Conservation (phyloP, 2,329 filamentous ascomycete genomes). For the Neopestalotiopsis clavispora region DNA sequence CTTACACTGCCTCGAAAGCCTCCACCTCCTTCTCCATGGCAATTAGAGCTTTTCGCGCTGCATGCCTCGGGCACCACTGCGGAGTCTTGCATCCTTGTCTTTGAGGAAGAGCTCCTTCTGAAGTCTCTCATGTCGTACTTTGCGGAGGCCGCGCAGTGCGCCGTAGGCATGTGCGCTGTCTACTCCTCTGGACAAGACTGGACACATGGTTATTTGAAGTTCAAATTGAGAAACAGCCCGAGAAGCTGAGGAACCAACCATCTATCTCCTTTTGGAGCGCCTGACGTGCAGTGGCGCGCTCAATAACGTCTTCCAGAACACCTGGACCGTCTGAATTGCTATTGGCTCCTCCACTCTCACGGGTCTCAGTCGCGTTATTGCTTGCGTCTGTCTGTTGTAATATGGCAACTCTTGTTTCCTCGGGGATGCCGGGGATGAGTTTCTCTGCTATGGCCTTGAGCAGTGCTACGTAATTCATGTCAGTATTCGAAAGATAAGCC, state of each 20-base stretch:
- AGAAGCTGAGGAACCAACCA: slow-evolving; percentile 43
- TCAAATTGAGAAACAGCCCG: too few relatives aligned
- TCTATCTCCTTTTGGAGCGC: slow-evolving; percentile 65
- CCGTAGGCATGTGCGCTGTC: slow-evolving; percentile 61
- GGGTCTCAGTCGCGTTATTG: slow-evolving; percentile 34
- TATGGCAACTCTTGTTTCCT: slow-evolving; percentile 68
- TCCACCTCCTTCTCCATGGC: slow-evolving; percentile 70
- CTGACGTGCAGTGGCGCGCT: slow-evolving; percentile 60
- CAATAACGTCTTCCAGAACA: slow-evolving; percentile 72
- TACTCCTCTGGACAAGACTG: slow-evolving; percentile 64
- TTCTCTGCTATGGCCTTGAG: slow-evolving; percentile 78
- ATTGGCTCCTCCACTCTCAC: slow-evolving; percentile 17
- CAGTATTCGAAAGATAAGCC: too few relatives aligned
- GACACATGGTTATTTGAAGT: not conserved
- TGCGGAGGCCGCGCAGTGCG: slow-evolving; percentile 64
- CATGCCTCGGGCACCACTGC: slow-evolving; percentile 77
- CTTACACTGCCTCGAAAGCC: slow-evolving; percentile 58
- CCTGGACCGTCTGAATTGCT: slow-evolving; percentile 32
- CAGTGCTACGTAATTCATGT: slow-evolving; percentile 53
- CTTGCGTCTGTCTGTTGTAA: slow-evolving; percentile 68
- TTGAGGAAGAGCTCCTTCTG: slow-evolving; percentile 68
- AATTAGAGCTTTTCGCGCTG: slow-evolving; percentile 77
- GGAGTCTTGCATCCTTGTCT: slow-evolving; percentile 74
- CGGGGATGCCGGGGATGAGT: slow-evolving; percentile 76
- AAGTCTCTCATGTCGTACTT: slow-evolving; percentile 65